Base-by-base conservation (phyloP, 208 protist genomes). In the Trichomonas tenax region DNA sequence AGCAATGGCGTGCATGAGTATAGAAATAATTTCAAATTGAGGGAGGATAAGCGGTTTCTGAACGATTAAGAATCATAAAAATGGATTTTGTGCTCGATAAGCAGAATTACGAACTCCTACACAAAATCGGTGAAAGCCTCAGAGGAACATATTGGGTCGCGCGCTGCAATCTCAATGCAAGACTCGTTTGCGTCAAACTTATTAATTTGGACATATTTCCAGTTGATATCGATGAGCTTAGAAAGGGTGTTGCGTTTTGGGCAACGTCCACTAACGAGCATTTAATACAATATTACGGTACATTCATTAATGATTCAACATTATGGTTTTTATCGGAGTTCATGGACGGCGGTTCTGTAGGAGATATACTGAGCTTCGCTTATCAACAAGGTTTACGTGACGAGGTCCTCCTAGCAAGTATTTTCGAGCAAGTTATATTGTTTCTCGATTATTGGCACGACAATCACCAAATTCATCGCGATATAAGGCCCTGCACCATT, bases 401-500 rank as follows among this genome's bases (percentile, higher is more conserved):
- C 31, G 93, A 96, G 82, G 63, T 34, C 6, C 34, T 96, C 11
- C 10, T 97, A 44, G 95, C 95, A 82, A 51, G 96, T n/a, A 97
- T 97, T 45, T 48, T 97, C 23, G 36, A 96, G 31, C 95, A 96
- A 40, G 58, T 96, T 10, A 23, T 97, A 34, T 36, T 96, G 41
- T 84, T 49, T 2, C 23, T 97, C 9, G 90, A 93, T 44, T 97
- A 97, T 95, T 96, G 96, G 17, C 96, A 97, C 44, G 11, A 58
- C 8, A 96, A 97, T 82, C 58, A 95, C 14, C 88, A 96, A 34
- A 97, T 97, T 36, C 96, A 97, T 97, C 82, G 96, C 21, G 96
- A 97, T 88, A 63, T 97, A 26, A 97, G 97, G 14, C 45, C 96
- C n/a, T 96, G 96, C 1, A 97, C 97, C 46, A 58, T 97, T 45